phyloP scores from a whole-genome alignment of 441 rosid genomes.

The Pelargonium fulgidum region DNA sequence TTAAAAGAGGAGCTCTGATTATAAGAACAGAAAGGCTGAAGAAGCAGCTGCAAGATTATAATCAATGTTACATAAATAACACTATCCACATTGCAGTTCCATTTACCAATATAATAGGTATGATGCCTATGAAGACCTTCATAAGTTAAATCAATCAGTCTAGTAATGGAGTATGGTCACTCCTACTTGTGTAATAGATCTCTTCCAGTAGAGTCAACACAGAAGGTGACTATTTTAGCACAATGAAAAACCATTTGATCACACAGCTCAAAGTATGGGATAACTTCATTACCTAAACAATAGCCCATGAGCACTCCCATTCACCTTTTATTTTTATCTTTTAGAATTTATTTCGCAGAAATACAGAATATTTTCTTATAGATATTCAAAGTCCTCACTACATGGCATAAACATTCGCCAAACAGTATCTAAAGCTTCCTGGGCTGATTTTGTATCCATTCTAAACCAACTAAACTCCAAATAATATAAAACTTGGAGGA shows the following conservation, averaged over 20 bases:
- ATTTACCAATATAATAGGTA: neutral
- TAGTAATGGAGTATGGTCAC: neutral
- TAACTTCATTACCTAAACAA: neutral
- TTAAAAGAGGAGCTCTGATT: neutral
- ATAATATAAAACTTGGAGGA: neutral
- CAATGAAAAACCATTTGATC: constrained; percentile 1
- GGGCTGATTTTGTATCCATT: too few species aligned
- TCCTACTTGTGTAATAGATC: neutral
- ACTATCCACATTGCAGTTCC: neutral
- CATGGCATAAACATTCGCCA: neutral
- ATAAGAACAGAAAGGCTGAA: neutral
- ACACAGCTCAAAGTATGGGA: neutral
- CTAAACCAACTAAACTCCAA: too few species aligned
- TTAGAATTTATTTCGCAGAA: neutral
- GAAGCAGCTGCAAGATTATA: too few species aligned
- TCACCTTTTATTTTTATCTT: neutral
- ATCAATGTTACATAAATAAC: neutral
- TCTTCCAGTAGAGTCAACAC: neutral
- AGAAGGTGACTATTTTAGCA: too few species aligned
- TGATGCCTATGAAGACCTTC: neutral
- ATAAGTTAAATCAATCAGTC: neutral
- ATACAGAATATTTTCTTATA: neutral
- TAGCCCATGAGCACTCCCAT: neutral
- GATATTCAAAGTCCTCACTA: neutral
- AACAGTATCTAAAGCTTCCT: neutral